Evolutionary conservation across 2,329 filamentous ascomycete species (phyloP), one percentile per base, ranked within the genome.

Genomic region (Sporothrix euskadiensis): DNA sequence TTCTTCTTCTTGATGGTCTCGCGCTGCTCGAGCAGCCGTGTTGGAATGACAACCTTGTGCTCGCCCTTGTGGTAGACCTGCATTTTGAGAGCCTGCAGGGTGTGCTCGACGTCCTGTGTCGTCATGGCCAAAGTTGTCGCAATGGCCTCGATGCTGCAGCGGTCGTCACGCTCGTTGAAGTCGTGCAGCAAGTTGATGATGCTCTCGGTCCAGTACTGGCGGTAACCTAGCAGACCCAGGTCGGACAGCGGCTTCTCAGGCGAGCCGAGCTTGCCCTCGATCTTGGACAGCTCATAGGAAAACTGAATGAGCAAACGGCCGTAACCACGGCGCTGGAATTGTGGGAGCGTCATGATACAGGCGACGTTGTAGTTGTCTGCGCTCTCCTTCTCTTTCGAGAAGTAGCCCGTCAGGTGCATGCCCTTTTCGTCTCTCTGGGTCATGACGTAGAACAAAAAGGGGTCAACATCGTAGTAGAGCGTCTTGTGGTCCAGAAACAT

Each of bases 391-490:
- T 99, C 96, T 81, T 99, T 99, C 73, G 93, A 97, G 82, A 99
- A 99, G 80, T 98, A 99, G n/a, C 96, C 96, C n/a, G 99, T 93
- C 69, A 99, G 88, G 79, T 98, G 96, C 78, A 92, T 96, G 16
- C 96, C 96, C 78, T 94, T 91, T 69, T 97, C 94, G 76, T 94
- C 93, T 77, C 92, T 90, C 56, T 91, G 91, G 35, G 93, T 93
- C 95, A 99, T 98, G 81, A 97, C 95, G 83, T 99, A 99, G 84
- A 99, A 99, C 49, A 99, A 84, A 80, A 99, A 99, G 0, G 96
- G 96, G 76, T 99, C 96, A n/a, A 99, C 96, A 78, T 99, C 96
- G 84, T 99, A 99, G 85, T 98, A 99, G 8, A 99, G 89, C 5
- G 96, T 98, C 83, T 99, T 99, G 81, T 98, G 97, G 77, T 97